A percentile compares a stretch with the other conserved stretches of the same genome.
phyloP scores from a whole-genome alignment of 2,329 filamentous ascomycete species.

The Pezizomycotina sp. region DNA sequence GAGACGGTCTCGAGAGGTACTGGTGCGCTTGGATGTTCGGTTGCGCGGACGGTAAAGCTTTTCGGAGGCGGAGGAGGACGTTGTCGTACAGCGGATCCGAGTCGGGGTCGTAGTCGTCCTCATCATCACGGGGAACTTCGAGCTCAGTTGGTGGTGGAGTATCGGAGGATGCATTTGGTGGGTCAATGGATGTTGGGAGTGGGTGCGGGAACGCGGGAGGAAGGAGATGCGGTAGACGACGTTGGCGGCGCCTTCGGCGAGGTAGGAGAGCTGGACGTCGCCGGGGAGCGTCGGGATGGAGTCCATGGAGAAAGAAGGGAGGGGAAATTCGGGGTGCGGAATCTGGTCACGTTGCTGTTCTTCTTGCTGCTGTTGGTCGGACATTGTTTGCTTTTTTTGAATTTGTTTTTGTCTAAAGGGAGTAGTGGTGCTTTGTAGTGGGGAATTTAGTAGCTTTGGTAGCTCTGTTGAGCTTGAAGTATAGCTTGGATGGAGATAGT shows the following conservation, averaged over 20 bases:
- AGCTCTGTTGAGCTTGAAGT: too few relatives aligned
- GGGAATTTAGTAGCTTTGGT: too few relatives aligned
- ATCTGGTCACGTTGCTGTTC: constrained; percentile 17
- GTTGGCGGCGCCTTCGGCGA: constrained; percentile 60
- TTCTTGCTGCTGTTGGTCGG: too few relatives aligned
- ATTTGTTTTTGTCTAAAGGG: too few relatives aligned
- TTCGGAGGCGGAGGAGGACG: constrained; percentile 45
- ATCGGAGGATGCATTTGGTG: constrained; percentile 29
- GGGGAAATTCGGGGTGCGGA: constrained; percentile 8
- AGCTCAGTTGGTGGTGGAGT: constrained; percentile 24
- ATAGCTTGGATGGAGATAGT: too few relatives aligned
- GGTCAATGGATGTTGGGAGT: constrained; percentile 9
- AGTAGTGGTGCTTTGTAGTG: too few relatives aligned
- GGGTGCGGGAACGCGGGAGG: constrained; percentile 24
- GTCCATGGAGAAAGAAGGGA: too few relatives aligned
- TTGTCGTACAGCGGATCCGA: constrained; percentile 21
- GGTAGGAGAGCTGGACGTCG: constrained; percentile 28
- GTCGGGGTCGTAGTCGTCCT: constrained; percentile 1
- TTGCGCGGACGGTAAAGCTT: constrained; percentile 37
- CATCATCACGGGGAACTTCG: constrained; percentile 9
- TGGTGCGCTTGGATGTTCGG: constrained; percentile 30
- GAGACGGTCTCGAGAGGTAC: constrained; percentile 37
- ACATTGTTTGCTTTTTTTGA: too few relatives aligned
- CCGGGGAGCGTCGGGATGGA: constrained; percentile 15
- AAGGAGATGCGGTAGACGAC: constrained; percentile 48